Evolutionary conservation across 768 basidiomycete species (phyloP).

Genomic region (Mycena vitilis): DNA sequence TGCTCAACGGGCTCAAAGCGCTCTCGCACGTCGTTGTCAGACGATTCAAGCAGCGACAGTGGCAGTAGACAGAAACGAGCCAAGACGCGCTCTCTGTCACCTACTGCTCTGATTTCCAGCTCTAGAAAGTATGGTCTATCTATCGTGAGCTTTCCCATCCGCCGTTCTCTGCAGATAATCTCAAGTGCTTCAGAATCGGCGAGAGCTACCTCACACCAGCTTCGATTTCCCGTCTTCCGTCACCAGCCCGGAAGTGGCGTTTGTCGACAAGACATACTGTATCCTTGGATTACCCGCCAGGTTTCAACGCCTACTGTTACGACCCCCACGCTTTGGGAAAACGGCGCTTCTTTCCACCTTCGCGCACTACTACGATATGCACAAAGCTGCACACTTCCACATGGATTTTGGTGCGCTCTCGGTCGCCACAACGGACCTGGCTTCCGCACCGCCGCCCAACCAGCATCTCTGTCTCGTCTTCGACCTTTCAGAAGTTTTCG

Average conservation of each 20-base stretch:
- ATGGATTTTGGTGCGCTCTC: slow-evolving; percentile 2
- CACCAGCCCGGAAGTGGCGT: neutral
- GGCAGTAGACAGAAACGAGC: neutral
- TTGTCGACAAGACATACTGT: slow-evolving; percentile 16
- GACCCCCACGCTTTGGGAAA: slow-evolving; percentile 26
- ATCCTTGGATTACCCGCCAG: neutral
- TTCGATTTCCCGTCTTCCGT: neutral
- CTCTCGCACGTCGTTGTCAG: neutral
- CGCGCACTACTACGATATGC: slow-evolving; percentile 12
- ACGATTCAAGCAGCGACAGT: slow-evolving; percentile 1
- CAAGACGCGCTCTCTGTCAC: neutral
- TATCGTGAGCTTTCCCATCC: neutral
- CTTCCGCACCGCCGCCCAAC: neutral
- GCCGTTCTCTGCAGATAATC: too few species aligned
- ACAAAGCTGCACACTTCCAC: neutral
- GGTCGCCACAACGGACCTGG: neutral
- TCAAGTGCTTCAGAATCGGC: neutral
- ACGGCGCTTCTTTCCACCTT: slow-evolving; percentile 19
- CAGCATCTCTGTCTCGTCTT: slow-evolving; percentile 21
- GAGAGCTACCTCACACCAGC: neutral
- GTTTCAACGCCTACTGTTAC: slow-evolving; percentile 12
- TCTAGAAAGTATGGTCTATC: neutral
- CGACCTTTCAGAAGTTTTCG: neutral
- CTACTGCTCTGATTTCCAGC: neutral
- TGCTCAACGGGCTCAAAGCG: neutral